Percentiles rank a stretch among this genome's conserved stretches.
Conservation (phyloP, 345 rosid species). For the Odontarrhena argentea region DNA sequence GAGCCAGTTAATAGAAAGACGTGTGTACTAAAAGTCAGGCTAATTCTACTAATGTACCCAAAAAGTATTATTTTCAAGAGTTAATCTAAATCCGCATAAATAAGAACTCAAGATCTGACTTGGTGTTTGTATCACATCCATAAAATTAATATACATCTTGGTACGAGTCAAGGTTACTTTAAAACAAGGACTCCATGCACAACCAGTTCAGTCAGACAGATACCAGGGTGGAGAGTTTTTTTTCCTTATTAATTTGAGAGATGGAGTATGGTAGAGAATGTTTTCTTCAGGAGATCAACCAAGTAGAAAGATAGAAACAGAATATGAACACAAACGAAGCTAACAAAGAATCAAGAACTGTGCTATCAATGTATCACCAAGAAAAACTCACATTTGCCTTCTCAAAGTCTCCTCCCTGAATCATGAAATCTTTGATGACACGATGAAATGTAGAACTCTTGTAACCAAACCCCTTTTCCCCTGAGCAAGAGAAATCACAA, state of each 20-base stretch:
- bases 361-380: neutral
- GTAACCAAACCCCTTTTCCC: conserved; percentile 97
- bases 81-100: neutral
- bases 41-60: neutral
- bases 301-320: neutral
- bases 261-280: neutral
- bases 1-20: neutral
- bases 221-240: neutral
- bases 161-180: neutral
- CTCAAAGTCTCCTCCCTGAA: conserved; percentile 98
- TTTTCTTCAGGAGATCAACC: neutral
- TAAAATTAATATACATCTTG: neutral
- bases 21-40: neutral
- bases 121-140: neutral
- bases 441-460: conserved; percentile 84
- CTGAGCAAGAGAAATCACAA: conserved; percentile 44
- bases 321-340: conserved; percentile 13
- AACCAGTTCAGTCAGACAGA: too few species aligned
- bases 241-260: neutral
- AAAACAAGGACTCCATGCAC: neutral
- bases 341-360: neutral
- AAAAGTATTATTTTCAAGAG: neutral
- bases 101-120: neutral
- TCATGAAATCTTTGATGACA: conserved; percentile 95
- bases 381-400: conserved; percentile 80